A percentile compares a stretch with the other conserved stretches of the same genome.
Conservation (phyloP, 2,329 filamentous ascomycete genomes). For the Chaetomium globosum region DNA sequence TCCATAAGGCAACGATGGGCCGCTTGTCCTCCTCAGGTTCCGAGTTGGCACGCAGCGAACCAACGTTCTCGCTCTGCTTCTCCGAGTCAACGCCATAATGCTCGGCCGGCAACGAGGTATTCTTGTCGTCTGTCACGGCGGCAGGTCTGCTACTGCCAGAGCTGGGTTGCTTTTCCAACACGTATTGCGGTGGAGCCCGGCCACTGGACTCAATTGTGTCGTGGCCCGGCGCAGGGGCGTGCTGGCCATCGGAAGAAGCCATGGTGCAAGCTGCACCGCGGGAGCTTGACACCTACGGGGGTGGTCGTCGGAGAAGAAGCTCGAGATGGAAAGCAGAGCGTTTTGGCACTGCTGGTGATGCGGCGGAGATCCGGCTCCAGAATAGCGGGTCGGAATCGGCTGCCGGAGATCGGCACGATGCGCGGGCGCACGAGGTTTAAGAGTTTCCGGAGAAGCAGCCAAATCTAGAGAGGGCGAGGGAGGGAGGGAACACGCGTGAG, state of each 20-base stretch:
- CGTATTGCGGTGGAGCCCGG: slow-evolving; percentile 12
- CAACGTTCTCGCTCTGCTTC: slow-evolving; percentile 34
- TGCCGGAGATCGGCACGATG: neutral
- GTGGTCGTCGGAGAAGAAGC: neutral
- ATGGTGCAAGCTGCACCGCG: slow-evolving; percentile 4
- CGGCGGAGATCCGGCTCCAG: neutral
- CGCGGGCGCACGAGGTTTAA: slow-evolving; percentile 8
- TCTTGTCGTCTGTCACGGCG: slow-evolving; percentile 24
- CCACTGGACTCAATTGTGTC: slow-evolving; percentile 28
- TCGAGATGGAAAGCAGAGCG: neutral
- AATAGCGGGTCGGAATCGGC: slow-evolving; percentile 7
- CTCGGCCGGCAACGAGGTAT: slow-evolving; percentile 18
- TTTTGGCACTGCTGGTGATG: neutral
- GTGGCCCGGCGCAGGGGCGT: neutral
- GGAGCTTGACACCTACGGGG: neutral
- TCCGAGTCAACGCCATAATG: slow-evolving; percentile 34
- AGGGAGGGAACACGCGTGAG: neutral
- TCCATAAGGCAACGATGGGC: neutral
- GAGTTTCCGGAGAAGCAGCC: neutral
- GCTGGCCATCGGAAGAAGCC: slow-evolving; percentile 10
- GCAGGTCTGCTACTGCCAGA: slow-evolving; percentile 23
- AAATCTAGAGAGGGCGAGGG: neutral
- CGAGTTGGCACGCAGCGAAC: slow-evolving; percentile 28
- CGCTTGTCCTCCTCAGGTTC: neutral
- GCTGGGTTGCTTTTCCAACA: slow-evolving; percentile 20